A percentile compares a stretch with the other conserved stretches of the same genome.
phyloP scores from a whole-genome alignment of 768 basidiomycete species.

The Calocera viscosa region DNA sequence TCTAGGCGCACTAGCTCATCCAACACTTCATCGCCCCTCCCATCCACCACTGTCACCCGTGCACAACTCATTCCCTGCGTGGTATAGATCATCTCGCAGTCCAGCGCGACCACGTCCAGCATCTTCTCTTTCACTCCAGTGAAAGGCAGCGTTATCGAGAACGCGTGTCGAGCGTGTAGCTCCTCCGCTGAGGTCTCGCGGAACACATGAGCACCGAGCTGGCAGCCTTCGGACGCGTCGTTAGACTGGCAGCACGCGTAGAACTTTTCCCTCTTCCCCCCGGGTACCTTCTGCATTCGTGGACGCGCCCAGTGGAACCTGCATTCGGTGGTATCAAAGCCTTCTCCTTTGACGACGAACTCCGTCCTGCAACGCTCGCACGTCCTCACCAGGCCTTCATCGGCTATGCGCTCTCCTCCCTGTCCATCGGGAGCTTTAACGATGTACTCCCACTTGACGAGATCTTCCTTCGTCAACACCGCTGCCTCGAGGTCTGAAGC shows the following conservation, averaged over 20 bases:
- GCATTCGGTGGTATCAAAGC: conserved; percentile 51
- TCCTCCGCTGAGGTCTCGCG: conserved; percentile 54
- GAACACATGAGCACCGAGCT: conserved; percentile 79
- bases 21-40: conserved; percentile 55
- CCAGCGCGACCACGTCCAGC: conserved; percentile 73
- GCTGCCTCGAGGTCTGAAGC: conserved; percentile 39
- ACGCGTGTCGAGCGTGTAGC: conserved; percentile 64
- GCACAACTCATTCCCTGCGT: conserved; percentile 87
- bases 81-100: conserved; percentile 95
- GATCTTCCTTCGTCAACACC: conserved; percentile 43
- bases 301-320: conserved; percentile 72
- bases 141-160: conserved; percentile 37
- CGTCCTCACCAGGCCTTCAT: conserved; percentile 41
- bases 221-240: conserved; percentile 53
- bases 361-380: conserved; percentile 71
- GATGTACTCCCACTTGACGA: conserved; percentile 60
- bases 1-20: conserved; percentile 77
- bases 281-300: conserved; percentile 48
- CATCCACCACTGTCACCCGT: conserved; percentile 79
- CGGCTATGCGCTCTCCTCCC: conserved; percentile 52
- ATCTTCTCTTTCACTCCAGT: conserved; percentile 22
- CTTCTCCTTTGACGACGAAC: conserved; percentile 51
- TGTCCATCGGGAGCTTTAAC: conserved; percentile 50
- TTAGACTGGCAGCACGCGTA: conserved; percentile 69
- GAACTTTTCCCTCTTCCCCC: conserved; percentile 60